Conservation (phyloP, 1,284 basidiomycete genomes). For the Ustilago shanxiensis region DNA sequence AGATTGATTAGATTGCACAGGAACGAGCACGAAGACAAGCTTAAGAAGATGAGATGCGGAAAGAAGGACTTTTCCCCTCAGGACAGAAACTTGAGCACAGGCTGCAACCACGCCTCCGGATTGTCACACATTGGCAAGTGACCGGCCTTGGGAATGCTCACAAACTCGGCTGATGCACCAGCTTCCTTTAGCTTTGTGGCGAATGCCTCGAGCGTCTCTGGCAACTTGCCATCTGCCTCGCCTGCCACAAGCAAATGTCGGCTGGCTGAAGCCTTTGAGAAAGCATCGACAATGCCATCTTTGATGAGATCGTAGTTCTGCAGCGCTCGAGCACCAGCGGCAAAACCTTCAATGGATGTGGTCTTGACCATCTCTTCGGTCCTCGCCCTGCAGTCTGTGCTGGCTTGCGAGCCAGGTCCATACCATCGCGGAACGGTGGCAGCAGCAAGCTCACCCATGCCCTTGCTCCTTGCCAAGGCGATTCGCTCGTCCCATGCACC, state of each 20-base stretch:
- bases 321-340: conserved; percentile 69
- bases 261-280: conserved; percentile 35
- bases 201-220: conserved; percentile 68
- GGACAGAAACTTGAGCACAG: conserved; percentile 42
- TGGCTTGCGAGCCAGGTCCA: conserved; percentile 62
- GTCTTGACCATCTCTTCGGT: conserved; percentile 62
- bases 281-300: conserved; percentile 63
- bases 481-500: conserved; percentile 72
- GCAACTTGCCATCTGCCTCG: conserved; percentile 71
- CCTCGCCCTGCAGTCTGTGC: conserved; percentile 47
- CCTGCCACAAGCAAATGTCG: conserved; percentile 70
- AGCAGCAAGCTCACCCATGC: conserved; percentile 70
- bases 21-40: neutral
- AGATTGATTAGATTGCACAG: conserved; percentile 12
- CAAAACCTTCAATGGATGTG: conserved; percentile 71
- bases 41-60: too few species aligned
- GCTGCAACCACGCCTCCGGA: conserved; percentile 59
- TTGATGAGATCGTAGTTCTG: conserved; percentile 71
- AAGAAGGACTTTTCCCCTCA: neutral
- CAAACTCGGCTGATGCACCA: conserved; percentile 66
- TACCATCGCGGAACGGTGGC: conserved; percentile 72
- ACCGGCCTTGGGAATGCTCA: conserved; percentile 67
- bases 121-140: conserved; percentile 72
- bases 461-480: conserved; percentile 62
- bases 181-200: conserved; percentile 62